Conservation (phyloP, 2,329 filamentous ascomycete genomes). For the Leptographium galeiforme region DNA sequence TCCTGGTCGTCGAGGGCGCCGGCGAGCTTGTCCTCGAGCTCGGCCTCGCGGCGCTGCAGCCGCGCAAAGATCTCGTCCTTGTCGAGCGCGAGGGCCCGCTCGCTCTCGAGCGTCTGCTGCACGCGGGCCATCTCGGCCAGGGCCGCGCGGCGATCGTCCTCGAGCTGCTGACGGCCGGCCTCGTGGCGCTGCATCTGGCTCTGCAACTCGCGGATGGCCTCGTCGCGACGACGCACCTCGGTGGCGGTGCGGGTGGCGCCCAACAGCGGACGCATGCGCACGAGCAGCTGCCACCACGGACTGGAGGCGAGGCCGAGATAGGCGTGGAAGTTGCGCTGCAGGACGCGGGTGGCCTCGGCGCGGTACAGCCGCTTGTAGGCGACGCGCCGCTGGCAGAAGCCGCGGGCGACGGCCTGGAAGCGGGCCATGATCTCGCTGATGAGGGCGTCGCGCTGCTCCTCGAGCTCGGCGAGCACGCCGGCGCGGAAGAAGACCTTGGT, state of each 20-base stretch:
- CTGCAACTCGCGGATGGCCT: slow-evolving; percentile 79
- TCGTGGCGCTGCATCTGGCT: slow-evolving; percentile 69
- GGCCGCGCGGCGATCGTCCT: slow-evolving; percentile 80
- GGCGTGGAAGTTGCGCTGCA: slow-evolving; percentile 85
- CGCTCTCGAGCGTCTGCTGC: slow-evolving; percentile 88
- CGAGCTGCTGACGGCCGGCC: slow-evolving; percentile 61
- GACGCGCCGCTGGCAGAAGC: slow-evolving; percentile 75
- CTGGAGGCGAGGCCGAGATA: slow-evolving; percentile 83
- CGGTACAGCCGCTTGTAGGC: slow-evolving; percentile 90
- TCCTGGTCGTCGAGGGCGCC: slow-evolving; percentile 92
- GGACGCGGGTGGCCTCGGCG: slow-evolving; percentile 85
- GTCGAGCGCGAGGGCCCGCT: slow-evolving; percentile 86
- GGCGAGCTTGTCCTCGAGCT: slow-evolving; percentile 83
- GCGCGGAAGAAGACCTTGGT: slow-evolving; percentile 98
- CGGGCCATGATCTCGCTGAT: slow-evolving; percentile 88
- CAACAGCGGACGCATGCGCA: slow-evolving; percentile 87
- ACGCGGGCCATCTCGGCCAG: slow-evolving; percentile 80
- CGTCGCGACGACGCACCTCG: slow-evolving; percentile 90
- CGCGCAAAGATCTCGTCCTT: slow-evolving; percentile 99
- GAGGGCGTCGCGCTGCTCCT: slow-evolving; percentile 85
- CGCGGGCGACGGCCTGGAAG: slow-evolving; percentile 85
- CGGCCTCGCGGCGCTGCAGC: slow-evolving; percentile 80
- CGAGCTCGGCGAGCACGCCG: slow-evolving; percentile 86
- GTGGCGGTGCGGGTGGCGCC: slow-evolving; percentile 83
- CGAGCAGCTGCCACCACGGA: slow-evolving; percentile 94